A percentile compares a stretch with the other conserved stretches of the same genome.
Conservation (phyloP, 306 rosid species). For the Castanopsis chinensis region DNA sequence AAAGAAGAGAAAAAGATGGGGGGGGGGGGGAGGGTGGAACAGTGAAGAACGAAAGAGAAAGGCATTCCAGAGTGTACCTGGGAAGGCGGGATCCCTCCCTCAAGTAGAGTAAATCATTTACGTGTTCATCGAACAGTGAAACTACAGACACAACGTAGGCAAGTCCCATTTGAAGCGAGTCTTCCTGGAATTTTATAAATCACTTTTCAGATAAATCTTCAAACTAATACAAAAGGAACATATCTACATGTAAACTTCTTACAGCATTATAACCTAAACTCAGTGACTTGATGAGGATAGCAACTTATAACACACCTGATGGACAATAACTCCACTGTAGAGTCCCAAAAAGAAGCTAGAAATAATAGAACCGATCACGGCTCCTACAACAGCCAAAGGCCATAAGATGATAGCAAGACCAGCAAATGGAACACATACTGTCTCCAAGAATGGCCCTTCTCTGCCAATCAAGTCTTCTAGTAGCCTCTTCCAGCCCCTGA, state of each 20-base stretch:
- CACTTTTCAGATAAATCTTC: not conserved
- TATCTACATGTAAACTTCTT: not conserved
- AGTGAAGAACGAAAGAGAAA: not conserved
- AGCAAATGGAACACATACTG: slow-evolving; percentile 82
- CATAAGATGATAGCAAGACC: slow-evolving; percentile 75
- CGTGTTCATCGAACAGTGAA: slow-evolving; percentile 82
- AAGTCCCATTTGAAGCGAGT: slow-evolving; percentile 61
- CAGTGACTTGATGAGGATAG: not conserved
- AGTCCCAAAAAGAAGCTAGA: slow-evolving; percentile 61
- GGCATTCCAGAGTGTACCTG: slow-evolving; percentile 38
- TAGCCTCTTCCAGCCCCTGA: slow-evolving; percentile 84
- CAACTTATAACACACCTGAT: slow-evolving; percentile 51
- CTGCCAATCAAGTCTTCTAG: slow-evolving; percentile 81
- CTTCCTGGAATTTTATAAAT: slow-evolving; percentile 43
- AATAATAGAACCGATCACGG: slow-evolving; percentile 47
- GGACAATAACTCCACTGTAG: slow-evolving; percentile 64
- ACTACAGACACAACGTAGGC: slow-evolving; percentile 64
- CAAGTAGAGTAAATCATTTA: slow-evolving; percentile 73
- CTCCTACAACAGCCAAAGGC: slow-evolving; percentile 77
- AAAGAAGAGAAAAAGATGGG: rapidly evolving
- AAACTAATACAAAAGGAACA: slow-evolving; percentile 1
- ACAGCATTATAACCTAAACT: not conserved
- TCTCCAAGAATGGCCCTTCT: slow-evolving; percentile 83
- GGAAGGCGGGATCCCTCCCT: slow-evolving; percentile 87
- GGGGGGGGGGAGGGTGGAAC: too few species aligned